Evolutionary conservation across 352 stramenopile species (phyloP), one percentile per base, ranked within the genome.

Genomic region (Phytophthora melonis): DNA sequence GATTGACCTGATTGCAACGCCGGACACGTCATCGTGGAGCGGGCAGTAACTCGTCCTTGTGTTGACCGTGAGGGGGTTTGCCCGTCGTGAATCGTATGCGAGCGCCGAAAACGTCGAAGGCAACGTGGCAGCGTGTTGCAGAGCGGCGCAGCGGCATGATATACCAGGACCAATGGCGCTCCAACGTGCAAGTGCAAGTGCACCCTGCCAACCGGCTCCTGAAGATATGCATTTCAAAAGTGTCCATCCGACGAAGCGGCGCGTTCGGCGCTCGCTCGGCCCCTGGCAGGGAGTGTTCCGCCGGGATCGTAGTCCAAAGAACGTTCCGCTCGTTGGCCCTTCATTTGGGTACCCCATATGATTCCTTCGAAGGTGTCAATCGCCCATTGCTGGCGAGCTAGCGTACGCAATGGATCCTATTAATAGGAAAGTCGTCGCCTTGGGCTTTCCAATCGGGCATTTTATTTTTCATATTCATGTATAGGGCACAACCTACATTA

Each of bases 261-360:
- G 52, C 53, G 66, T 73, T 74, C 67, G 39, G 11, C 16, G 43
- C 34, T 32, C 25, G 39, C 70, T 74, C 67, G 32, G 21, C 27
- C 59, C 30, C 30, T 34, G 30, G 30, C 67, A 39, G 39, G 39
- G 39, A 45, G n/a, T 7, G 21, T 55, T 55, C 21, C 47, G 19
- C 43, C 43, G 16, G 7, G 27, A 7, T 5, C 27, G 6, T 9
- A 32, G 27, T 41, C 36, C 39, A 45, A 45, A 45, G 30, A 34
- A 34, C 30, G 30, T 34, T 34, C 30, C 30, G 30, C 5, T 10
- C 30, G 6, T 34, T 34, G 30, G 30, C 30, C 30, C 30, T 34
- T 34, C 30, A 34, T 34, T 34, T 34, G 30, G 30, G 30, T 1
- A 34, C 5, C 30, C 30, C 5, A 9, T 34, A 32, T 32, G 27